Conservation (phyloP, 73 alveolate species). For the Symbiodinium natans region DNA sequence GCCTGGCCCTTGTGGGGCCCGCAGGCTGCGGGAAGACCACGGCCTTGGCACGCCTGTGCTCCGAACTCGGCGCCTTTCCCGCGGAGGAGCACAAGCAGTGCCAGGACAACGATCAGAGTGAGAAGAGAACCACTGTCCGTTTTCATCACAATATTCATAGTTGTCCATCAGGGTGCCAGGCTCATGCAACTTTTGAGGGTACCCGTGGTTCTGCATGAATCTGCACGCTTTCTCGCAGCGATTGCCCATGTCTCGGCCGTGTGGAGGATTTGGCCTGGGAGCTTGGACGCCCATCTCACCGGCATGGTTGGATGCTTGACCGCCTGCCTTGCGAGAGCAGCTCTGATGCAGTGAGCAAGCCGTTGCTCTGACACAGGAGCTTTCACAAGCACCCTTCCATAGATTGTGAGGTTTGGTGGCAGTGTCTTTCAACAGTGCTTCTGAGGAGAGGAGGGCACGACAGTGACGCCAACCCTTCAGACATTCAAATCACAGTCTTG, state of each 20-base stretch:
- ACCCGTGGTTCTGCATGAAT: no score
- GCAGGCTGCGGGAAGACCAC: constrained; percentile 75
- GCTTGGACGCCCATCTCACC: constrained; percentile 67
- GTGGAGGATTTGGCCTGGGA: constrained; percentile 77
- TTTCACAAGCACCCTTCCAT: no score
- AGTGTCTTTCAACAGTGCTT: neutral
- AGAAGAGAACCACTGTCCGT: no score
- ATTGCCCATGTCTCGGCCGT: no score
- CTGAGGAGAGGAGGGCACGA: constrained; percentile 76
- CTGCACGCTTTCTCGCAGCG: no score
- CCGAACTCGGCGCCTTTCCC: constrained; percentile 12
- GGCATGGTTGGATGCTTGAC: constrained; percentile 89
- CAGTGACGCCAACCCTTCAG: constrained; percentile 61
- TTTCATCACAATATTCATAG: no score
- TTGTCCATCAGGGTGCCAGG: no score
- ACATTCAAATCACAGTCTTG: constrained; percentile 38
- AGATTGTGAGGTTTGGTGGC: neutral
- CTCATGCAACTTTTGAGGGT: no score
- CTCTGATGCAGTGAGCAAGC: constrained; percentile 7
- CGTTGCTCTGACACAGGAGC: neutral
- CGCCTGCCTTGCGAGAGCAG: constrained; percentile 49
- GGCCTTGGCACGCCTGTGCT: constrained; percentile 32
- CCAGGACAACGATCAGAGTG: constrained; percentile 31
- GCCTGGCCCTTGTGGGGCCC: constrained; percentile 87
- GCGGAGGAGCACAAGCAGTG: constrained; percentile 43